A percentile compares a stretch with the other conserved stretches of the same genome.
Conservation (phyloP, 2,329 filamentous ascomycete species). For the Neofusicoccum sp. region DNA sequence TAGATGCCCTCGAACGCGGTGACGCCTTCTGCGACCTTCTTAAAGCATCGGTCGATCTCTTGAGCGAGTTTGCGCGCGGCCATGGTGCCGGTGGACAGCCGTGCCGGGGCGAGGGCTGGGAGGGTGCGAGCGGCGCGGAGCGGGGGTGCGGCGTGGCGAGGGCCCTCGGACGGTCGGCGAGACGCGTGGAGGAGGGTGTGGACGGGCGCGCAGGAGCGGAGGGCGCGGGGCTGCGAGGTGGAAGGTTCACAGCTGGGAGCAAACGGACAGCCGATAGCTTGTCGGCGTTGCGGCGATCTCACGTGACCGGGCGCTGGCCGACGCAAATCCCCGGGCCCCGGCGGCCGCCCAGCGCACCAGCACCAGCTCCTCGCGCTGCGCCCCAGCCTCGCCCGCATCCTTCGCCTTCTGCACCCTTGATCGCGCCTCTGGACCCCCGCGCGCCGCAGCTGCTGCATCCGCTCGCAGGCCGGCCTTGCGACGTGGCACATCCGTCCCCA, state of each 20-base stretch:
- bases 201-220: background rate
- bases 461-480: background rate
- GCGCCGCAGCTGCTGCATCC: background rate
- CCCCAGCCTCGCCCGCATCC: background rate
- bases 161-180: background rate
- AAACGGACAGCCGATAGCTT: conserved; percentile 10
- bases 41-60: conserved; percentile 99
- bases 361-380: background rate
- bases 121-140: conserved; percentile 1
- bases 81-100: conserved; percentile 59
- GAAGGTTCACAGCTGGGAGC: conserved; percentile 10
- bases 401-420: background rate
- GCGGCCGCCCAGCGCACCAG: conserved; percentile 7
- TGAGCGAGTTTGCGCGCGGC: conserved; percentile 94
- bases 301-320: background rate
- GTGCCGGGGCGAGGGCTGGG: conserved; percentile 27
- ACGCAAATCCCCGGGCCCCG: background rate
- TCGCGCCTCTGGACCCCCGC: background rate
- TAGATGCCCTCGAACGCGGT: conserved; percentile 91
- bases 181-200: background rate
- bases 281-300: conserved; percentile 11
- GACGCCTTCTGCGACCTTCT: conserved; percentile 93
- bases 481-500: conserved; percentile 5
- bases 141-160: background rate
- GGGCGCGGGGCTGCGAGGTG: conserved; percentile 10